Conservation (phyloP, 2,329 filamentous ascomycete genomes). For the Daldinia eschscholtzii region DNA sequence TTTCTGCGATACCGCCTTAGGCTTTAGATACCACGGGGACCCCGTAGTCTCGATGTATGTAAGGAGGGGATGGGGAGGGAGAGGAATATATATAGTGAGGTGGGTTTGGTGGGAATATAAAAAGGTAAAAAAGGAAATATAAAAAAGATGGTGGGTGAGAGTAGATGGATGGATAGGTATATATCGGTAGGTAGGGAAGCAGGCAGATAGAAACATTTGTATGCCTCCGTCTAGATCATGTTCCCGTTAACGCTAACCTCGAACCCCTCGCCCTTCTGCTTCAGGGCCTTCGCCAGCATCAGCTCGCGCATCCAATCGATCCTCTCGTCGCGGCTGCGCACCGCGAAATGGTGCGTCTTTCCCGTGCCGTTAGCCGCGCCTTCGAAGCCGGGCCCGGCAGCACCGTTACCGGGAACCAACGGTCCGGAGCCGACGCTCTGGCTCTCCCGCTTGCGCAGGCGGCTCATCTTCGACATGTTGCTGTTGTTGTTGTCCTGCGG, state of each 20-base stretch:
- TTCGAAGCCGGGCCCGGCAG: constrained; percentile 46
- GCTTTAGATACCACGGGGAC: not conserved
- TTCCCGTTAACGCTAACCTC: constrained; percentile 86
- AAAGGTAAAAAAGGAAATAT: not conserved
- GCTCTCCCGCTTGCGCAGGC: constrained; percentile 68
- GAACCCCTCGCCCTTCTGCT: constrained; percentile 85
- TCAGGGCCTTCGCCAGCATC: constrained; percentile 89
- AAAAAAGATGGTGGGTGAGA: constrained; percentile 1
- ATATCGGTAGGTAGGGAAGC: not conserved
- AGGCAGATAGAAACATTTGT: constrained; percentile 1
- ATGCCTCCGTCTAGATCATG: constrained; percentile 67
- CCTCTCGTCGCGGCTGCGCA: constrained; percentile 85
- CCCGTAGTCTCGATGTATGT: too few relatives aligned
- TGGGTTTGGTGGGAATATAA: not conserved
- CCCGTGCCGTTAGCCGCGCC: constrained; percentile 68
- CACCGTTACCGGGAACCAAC: constrained; percentile 39
- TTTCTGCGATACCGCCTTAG: not conserved
- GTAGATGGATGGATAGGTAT: not conserved
- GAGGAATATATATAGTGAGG: not conserved
- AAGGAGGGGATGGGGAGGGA: too few relatives aligned
- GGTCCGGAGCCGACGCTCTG: constrained; percentile 53
- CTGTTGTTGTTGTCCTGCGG: constrained; percentile 70
- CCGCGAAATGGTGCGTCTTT: constrained; percentile 95
- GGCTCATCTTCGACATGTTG: constrained; percentile 49
- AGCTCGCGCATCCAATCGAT: constrained; percentile 98